A percentile compares a stretch with the other conserved stretches of the same genome.
Conservation (phyloP, 2,329 filamentous ascomycete genomes). For the Neobulgaria alba region DNA sequence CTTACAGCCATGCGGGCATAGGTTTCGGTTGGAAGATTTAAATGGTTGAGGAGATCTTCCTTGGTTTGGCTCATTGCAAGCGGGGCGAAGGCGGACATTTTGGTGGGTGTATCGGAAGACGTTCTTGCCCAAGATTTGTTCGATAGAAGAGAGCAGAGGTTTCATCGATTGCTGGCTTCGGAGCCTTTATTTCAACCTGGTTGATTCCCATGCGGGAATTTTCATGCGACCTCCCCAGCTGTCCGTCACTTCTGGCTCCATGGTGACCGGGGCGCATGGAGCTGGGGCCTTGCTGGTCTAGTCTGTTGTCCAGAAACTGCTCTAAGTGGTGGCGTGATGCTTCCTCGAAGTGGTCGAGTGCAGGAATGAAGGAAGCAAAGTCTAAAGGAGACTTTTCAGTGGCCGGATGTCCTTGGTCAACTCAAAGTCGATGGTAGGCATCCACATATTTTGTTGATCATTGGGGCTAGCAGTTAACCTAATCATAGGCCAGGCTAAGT, state of each 20-base stretch:
- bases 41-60: slow-evolving; percentile 24
- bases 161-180: background rate
- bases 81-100: slow-evolving; percentile 15
- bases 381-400: too few species aligned
- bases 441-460: too few species aligned
- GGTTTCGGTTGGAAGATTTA: slow-evolving; percentile 20
- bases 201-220: background rate
- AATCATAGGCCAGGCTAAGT: too few species aligned
- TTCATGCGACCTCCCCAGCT: background rate
- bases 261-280: too few species aligned
- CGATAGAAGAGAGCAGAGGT: background rate
- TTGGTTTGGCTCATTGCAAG: slow-evolving; percentile 28
- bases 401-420: too few species aligned
- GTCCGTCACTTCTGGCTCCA: too few species aligned
- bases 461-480: too few species aligned
- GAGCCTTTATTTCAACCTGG: background rate
- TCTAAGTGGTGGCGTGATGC: background rate
- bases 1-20: slow-evolving; percentile 28
- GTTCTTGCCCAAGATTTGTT: background rate
- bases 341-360: background rate
- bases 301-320: background rate
- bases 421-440: too few species aligned
- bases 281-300: background rate
- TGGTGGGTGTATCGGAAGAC: slow-evolving; percentile 3
- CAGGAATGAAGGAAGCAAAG: too few species aligned